Base-by-base conservation (phyloP, 2,329 filamentous ascomycete genomes). In the Alternaria rosae region DNA sequence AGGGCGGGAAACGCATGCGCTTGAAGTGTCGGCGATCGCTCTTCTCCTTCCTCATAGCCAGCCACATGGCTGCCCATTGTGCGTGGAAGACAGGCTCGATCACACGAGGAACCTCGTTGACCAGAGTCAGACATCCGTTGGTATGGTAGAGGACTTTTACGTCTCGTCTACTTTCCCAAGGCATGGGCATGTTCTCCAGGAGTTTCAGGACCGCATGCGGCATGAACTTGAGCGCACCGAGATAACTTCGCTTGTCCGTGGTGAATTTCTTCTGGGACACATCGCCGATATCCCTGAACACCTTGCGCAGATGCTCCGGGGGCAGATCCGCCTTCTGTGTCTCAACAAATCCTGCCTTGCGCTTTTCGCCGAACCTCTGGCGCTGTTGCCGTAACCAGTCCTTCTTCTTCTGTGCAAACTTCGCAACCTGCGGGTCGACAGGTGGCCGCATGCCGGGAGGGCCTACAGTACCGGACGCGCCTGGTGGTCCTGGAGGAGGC, bases 31-130 rank as follows among this genome's bases (percentile, higher is more conserved):
- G 85, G 80, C 95, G 86, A 75, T 99, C 95, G 76, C 93, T 95
- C 85, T 99, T 99, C 79, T 99, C 95, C 72, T 96, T 91, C 72
- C 95, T 89, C 95, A 99, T 99, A 45, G 92, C 93, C 25, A 97
- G 90, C 95, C 95, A 99, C 95, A 99, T 99, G 57, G 94, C 97
- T 12, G 95, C 95, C 95, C 95, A 99, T 79, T 99, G 95, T 59
- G 95, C 95, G 78, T 97, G 94, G 80, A 97, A 99, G 5, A 99
- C 92, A 0, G 95, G 95, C 78, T 98, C 95, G 74, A 99, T 98
- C 57, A 99, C 96, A 72, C 96, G 88, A 13, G 96, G 95, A 7
- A 91, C 93, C 83, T 99, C 95, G 79, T 99, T 99, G 74, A 99
- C 96, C 58, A 99, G 83, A 2, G 95, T 99, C 81, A 99, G 81